Evolutionary conservation across 208 protist genomes (phyloP).

Genomic region (Trypanosoma avium): DNA sequence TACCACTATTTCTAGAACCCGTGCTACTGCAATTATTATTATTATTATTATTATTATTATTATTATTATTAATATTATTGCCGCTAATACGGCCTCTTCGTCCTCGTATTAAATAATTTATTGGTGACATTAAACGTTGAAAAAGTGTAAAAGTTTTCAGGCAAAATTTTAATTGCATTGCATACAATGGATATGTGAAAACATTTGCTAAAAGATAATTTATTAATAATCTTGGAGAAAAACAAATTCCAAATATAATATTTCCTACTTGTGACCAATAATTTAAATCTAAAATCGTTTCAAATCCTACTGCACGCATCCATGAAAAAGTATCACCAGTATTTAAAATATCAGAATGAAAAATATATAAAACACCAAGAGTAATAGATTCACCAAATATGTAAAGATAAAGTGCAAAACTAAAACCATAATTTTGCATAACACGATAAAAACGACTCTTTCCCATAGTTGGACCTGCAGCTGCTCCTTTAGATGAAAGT

Average conservation of each 20-base stretch:
- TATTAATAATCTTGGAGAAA: constrained; percentile 57
- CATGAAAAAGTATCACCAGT: constrained; percentile 55
- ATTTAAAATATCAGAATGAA: constrained; percentile 57
- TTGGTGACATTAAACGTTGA: background rate
- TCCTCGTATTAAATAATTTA: background rate
- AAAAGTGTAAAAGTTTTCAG: constrained; percentile 33
- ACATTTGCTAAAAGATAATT: constrained; percentile 72
- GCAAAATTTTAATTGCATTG: constrained; percentile 54
- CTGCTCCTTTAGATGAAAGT: constrained; percentile 21
- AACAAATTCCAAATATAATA: constrained; percentile 38
- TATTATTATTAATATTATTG: too few relatives aligned
- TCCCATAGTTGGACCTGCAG: constrained; percentile 33
- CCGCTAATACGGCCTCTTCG: background rate
- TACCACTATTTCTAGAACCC: too few relatives aligned
- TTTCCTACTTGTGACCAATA: constrained; percentile 43
- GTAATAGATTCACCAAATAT: constrained; percentile 68
- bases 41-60: too few relatives aligned
- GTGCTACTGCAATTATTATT: too few relatives aligned
- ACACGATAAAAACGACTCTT: constrained; percentile 76
- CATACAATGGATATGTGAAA: constrained; percentile 54
- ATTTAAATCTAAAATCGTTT: constrained; percentile 34
- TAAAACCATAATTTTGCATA: constrained; percentile 39
- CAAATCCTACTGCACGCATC: constrained; percentile 26
- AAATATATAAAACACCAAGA: constrained; percentile 40
- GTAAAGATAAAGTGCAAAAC: constrained; percentile 64